A percentile compares a stretch with the other conserved stretches of the same genome.
phyloP scores from a whole-genome alignment of 23 red algal genomes.

The Cyanidiococcus yangmingshanensis region DNA sequence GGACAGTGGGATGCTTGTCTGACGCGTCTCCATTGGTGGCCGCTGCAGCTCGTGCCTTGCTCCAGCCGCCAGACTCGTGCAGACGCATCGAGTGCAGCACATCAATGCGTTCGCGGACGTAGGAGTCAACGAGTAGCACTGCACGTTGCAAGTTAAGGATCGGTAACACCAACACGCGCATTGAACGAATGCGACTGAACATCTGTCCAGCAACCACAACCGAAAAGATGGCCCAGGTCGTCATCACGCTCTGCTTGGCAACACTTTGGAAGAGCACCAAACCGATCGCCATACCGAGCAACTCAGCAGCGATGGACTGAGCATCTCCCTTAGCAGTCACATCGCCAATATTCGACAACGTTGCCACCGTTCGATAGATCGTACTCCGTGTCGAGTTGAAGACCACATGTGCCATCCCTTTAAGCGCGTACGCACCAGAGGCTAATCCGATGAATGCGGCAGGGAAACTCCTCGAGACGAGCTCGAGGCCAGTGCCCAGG shows the following conservation, averaged over 20 bases:
- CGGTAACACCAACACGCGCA: conserved; percentile 4
- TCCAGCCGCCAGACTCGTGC: not conserved
- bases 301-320: conserved; percentile 9
- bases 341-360: conserved; percentile 11
- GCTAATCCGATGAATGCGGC: not conserved
- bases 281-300: not conserved
- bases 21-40: not conserved
- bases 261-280: not conserved
- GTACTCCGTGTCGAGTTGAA: conserved; percentile 13
- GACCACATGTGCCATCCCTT: conserved; percentile 12
- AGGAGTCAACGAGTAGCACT: not conserved
- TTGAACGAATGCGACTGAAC: not conserved
- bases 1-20: not conserved
- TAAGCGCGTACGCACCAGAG: conserved; percentile 3
- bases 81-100: not conserved
- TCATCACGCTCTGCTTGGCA: not conserved
- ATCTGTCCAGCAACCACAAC: not conserved
- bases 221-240: not conserved
- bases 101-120: too few relatives aligned
- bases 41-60: not conserved
- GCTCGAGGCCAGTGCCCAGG: conserved; percentile 7
- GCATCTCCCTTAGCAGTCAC: conserved; percentile 14
- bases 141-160: conserved; percentile 5
- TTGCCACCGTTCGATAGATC: conserved; percentile 1
- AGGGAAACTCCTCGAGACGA: not conserved